Percentiles rank a stretch among this genome's conserved stretches.
Conservation (phyloP, 192 early-diverging fungal species). For the Coemansia sp. region DNA sequence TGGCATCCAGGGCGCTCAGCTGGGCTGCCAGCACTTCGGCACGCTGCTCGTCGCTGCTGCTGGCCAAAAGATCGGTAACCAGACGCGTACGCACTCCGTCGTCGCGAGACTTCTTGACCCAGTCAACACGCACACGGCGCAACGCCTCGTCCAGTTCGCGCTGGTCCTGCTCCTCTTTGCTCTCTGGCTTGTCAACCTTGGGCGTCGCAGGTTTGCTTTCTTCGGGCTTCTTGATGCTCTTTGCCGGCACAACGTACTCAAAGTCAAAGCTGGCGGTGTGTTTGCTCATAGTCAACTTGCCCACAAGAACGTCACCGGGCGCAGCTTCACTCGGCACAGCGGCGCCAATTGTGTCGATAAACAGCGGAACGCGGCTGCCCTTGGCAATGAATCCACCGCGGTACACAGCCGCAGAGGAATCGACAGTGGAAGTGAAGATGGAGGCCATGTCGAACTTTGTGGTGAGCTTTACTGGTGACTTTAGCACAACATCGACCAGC, state of each 20-base stretch:
- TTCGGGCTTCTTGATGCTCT: conserved; percentile 48
- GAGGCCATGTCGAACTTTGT: conserved; percentile 30
- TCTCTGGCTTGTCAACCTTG: conserved; percentile 50
- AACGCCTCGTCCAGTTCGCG: conserved; percentile 67
- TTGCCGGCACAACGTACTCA: conserved; percentile 50
- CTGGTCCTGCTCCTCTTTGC: conserved; percentile 12
- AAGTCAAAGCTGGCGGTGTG: conserved; percentile 38
- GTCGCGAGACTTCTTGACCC: conserved; percentile 77
- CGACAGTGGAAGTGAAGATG: conserved; percentile 58
- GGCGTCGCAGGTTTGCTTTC: conserved; percentile 37
- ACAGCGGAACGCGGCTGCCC: conserved; percentile 50
- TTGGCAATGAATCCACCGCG: conserved; percentile 61
- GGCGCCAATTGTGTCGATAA: conserved; percentile 27
- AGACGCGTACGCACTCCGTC: conserved; percentile 61
- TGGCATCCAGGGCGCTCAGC: conserved; percentile 48
- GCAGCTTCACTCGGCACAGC: conserved; percentile 65
- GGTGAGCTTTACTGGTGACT: conserved; percentile 52
- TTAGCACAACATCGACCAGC: conserved; percentile 64
- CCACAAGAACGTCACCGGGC: conserved; percentile 78
- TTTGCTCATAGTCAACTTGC: conserved; percentile 60
- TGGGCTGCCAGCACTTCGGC: conserved; percentile 53
- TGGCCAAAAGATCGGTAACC: conserved; percentile 61
- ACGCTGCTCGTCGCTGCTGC: conserved; percentile 43
- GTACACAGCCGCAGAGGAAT: conserved; percentile 43
- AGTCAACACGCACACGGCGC: conserved; percentile 74